Evolutionary conservation across 2,329 filamentous ascomycete genomes (phyloP).

Genomic region (Beauveria asiatica): DNA sequence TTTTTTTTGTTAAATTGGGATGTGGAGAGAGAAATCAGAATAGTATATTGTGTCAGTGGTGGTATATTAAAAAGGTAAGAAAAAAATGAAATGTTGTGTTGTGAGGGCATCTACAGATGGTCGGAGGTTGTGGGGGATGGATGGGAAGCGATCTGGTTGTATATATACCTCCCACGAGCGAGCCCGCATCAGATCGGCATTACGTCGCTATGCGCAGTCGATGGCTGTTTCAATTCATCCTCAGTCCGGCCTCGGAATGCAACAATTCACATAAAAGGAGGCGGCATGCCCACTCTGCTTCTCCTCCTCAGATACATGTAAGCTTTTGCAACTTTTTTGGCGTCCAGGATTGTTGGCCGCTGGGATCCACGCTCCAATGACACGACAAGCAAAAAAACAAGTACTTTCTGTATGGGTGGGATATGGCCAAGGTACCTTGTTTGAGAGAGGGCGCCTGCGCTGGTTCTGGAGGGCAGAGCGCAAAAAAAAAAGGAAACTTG

Average conservation of each 20-base stretch:
- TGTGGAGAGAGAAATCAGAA: background rate
- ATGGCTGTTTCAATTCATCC: background rate
- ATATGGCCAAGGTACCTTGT: background rate
- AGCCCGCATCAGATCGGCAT: background rate
- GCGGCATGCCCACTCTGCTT: background rate
- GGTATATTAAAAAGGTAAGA: background rate
- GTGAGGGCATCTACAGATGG: slow-evolving; percentile 12
- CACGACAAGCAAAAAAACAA: background rate
- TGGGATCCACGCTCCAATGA: slow-evolving; percentile 1
- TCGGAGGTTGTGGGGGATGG: slow-evolving; percentile 17
- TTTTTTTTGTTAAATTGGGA: background rate
- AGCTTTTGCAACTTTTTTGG: background rate
- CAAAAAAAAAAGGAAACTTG: background rate
- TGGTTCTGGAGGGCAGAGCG: background rate
- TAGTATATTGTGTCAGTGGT: too few species aligned
- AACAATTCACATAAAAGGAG: background rate
- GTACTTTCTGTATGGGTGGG: background rate
- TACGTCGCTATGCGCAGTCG: background rate
- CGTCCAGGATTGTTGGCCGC: slow-evolving; percentile 1
- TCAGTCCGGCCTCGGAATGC: background rate
- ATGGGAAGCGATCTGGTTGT: slow-evolving; percentile 13
- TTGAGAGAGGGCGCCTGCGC: background rate
- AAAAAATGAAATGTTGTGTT: background rate
- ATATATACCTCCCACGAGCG: slow-evolving; percentile 3
- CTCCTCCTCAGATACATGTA: background rate